Conservation (phyloP, 2,329 filamentous ascomycete genomes). For the Colletotrichum chrysophilum region DNA sequence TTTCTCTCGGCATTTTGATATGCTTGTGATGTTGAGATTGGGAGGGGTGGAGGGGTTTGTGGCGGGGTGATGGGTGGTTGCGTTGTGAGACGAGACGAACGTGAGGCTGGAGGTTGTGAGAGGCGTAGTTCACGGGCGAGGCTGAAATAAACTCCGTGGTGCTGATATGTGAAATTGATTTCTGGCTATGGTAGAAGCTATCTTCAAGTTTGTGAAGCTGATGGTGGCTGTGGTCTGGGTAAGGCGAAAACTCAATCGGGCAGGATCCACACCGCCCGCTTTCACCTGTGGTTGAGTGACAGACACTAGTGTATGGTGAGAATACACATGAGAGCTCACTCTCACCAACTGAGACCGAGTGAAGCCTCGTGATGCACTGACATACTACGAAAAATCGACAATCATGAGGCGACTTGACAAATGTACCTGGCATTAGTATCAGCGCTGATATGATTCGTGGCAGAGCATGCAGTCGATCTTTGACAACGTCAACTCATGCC, state of each 20-base stretch:
- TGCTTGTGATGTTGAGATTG: not conserved
- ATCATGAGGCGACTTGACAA: not conserved
- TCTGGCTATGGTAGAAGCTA: not conserved
- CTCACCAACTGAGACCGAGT: not conserved
- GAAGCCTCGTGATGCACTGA: not conserved
- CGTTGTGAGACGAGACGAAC: not conserved
- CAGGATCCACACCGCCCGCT: slow-evolving; percentile 13
- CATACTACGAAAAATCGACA: not conserved
- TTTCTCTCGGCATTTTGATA: not conserved
- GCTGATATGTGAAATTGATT: not conserved
- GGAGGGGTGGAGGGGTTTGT: not conserved
- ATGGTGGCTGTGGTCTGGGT: not conserved
- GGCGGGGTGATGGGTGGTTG: not conserved
- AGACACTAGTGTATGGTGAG: not conserved
- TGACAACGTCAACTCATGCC: not conserved
- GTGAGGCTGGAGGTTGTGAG: not conserved
- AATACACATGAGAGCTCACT: not conserved
- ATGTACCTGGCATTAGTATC: not conserved
- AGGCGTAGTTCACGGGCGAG: not conserved
- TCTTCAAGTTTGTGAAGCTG: not conserved
- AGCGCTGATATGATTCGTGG: not conserved
- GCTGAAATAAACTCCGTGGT: not conserved
- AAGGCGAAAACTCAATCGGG: slow-evolving; percentile 21
- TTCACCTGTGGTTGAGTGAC: not conserved
- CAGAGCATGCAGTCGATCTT: not conserved